Evolutionary conservation across 1,139 yeast species (phyloP), one percentile per base, ranked within the genome.

Genomic region (Yamadazyma jaroonii): DNA sequence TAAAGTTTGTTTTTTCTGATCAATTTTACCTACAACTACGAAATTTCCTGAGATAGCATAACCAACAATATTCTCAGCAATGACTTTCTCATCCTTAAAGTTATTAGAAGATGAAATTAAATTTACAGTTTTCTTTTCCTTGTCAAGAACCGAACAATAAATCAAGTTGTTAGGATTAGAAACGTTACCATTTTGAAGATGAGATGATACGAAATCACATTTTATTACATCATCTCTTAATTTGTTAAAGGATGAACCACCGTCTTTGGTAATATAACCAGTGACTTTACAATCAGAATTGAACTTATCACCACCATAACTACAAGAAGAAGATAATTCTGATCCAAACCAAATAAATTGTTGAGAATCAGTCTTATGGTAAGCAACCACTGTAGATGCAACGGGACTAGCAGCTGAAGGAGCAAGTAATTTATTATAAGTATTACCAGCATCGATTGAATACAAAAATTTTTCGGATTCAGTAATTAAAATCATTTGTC

Each of bases 181-280:
- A n/a, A n/a, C 20, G 20, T 4, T 17, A 6, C 6, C 20, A 9
- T 17, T 20, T 4, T 29, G 21, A 51, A 78, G 64, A 48, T 74
- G 55, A 0, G 84, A 63, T 3, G 81, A 81, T 7, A 79, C 81
- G 62, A 80, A 90, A 34, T 78, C 79, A 72, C 99, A 92, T 13
- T 59, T 62, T 13, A 62, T 54, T 5, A 79, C 84, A 44, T 74
- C 64, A 3, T 73, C 71, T 22, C 66, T 54, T 42, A 92, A 55
- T 36, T 67, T 61, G 0, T 60, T 49, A 72, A 92, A 92, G 1
- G 67, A 56, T 6, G 58, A 48, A n/a, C 95, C 95, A 14, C 79
- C 81, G 58, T 84, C 77, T 9, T 50, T 57, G 6, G 95, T 82
- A 31, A 78, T 60, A 42, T 71, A 83, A 0, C 90, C 84, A 20